A percentile compares a stretch with the other conserved stretches of the same genome.
Evolutionary conservation across 441 rosid genomes (phyloP).

Genomic region (Eruca vesicaria): DNA sequence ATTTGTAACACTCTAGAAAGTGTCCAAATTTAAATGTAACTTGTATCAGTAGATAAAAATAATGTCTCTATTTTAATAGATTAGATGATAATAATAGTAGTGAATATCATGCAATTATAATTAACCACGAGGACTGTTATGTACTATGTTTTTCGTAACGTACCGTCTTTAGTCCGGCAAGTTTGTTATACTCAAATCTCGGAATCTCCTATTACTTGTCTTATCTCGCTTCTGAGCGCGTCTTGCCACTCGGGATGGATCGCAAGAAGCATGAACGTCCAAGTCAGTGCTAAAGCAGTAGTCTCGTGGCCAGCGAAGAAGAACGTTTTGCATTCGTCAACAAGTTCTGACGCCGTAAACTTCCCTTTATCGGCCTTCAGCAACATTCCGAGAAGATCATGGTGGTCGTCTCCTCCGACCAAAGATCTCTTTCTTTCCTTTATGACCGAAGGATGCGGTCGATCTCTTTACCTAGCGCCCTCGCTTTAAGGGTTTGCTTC

Average conservation of each 20-base stretch:
- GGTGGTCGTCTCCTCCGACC: constrained; percentile 19
- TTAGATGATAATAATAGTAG: no score
- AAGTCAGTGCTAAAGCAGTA: no score
- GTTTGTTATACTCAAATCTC: constrained; percentile 53
- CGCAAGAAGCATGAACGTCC: constrained; percentile 85
- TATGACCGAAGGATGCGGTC: constrained; percentile 68
- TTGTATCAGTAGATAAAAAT: no score
- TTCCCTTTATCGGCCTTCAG: constrained; percentile 41
- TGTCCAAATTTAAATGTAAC: no score
- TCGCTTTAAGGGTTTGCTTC: constrained; percentile 54
- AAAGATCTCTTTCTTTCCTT: constrained; percentile 39
- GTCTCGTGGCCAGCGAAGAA: no score
- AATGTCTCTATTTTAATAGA: no score
- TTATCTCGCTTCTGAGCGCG: constrained; percentile 75
- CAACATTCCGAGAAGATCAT: constrained; percentile 67
- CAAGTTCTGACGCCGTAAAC: constrained; percentile 57
- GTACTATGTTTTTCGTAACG: constrained; percentile 17
- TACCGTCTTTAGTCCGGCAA: constrained; percentile 89
- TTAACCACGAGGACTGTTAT: constrained; percentile 12
- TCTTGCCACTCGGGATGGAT: constrained; percentile 77
- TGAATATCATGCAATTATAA: constrained; percentile 11
- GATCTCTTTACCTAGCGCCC: constrained; percentile 64
- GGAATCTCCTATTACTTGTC: constrained; percentile 56
- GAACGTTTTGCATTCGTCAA: constrained; percentile 93
- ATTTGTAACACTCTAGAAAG: no score